Conservation (phyloP, 2,329 filamentous ascomycete species). For the Monilinia fructicola region DNA sequence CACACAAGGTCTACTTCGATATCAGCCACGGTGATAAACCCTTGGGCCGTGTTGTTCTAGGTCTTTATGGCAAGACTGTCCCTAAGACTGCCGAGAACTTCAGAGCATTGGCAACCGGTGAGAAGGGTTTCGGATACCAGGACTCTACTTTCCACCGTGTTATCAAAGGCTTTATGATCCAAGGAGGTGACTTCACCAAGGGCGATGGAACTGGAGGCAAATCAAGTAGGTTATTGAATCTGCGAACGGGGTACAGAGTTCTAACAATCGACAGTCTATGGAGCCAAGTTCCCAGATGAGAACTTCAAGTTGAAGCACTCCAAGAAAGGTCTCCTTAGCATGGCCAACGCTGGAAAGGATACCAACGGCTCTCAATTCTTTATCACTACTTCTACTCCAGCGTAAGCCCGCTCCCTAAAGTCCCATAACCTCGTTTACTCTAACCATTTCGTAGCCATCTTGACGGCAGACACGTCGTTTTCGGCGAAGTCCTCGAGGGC, state of each 20-base stretch:
- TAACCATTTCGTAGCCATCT: constrained; percentile 60
- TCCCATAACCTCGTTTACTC: not conserved
- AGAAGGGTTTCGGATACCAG: constrained; percentile 83
- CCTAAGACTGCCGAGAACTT: constrained; percentile 75
- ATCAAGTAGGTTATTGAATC: constrained; percentile 60
- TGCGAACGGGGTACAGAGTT: constrained; percentile 2
- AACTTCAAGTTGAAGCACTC: constrained; percentile 95
- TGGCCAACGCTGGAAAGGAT: constrained; percentile 82
- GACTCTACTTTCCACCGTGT: constrained; percentile 85
- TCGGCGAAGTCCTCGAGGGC: constrained; percentile 85
- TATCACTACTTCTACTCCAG: constrained; percentile 80
- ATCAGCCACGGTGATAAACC: constrained; percentile 72
- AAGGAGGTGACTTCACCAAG: constrained; percentile 85
- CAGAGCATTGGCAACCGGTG: constrained; percentile 77
- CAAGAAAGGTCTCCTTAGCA: constrained; percentile 80
- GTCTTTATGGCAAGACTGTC: constrained; percentile 84
- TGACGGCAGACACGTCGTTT: constrained; percentile 81
- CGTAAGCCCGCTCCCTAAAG: constrained; percentile 46
- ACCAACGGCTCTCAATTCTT: constrained; percentile 91
- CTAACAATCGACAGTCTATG: constrained; percentile 62
- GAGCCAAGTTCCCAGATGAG: constrained; percentile 80
- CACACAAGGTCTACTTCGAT: constrained; percentile 91
- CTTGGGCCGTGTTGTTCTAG: constrained; percentile 74
- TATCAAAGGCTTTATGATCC: constrained; percentile 90
- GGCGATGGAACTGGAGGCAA: constrained; percentile 82